Evolutionary conservation across 768 basidiomycete species (phyloP), one percentile per base, ranked within the genome.

Genomic region (Mycena haematopus): DNA sequence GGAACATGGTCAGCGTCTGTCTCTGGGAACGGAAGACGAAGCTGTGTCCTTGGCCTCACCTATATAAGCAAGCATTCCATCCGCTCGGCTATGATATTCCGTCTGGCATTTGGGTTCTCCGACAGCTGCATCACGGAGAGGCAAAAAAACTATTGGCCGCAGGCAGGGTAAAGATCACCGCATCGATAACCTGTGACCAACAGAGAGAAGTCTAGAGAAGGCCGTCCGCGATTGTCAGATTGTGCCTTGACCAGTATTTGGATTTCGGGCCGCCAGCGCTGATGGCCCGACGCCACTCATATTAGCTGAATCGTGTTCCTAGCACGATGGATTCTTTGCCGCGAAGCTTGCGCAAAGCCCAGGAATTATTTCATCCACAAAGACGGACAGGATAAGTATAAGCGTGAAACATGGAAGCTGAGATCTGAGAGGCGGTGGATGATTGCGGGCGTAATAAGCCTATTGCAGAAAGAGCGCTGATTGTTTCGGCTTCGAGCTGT

Each of bases 1-100:
- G 29, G 25, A 60, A 52, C 63, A 65, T 65, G 54, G 58, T 8
- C 63, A 60, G 58, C 21, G 61, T 42, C 56, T 50, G 56, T 54
- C 62, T 63, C 51, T 50, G 63, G 53, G 53, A 60, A 56, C 25
- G 21, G 35, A 50, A 55, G 62, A 55, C 52, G 7, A 55, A 60
- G 35, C 55, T 36, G 36, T 52, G 53, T 60, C 6, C 49, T 52
- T 46, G 33, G 15, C 63, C 57, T 46, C 19, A 44, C 49, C 33
- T 60, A 55, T 65, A 58, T 57, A 65, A 36, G 58, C 19, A 22
- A 35, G 24, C 52, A 50, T 57, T 46, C 47, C 50, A 45, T 13
- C 9, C 19, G 29, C 56, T 14, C 49, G 56, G 56, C 57, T 57
- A 29, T 27, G 24, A 38, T 33, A 53, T 35, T 14, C 56, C 42